Conservation (phyloP, 2,329 filamentous ascomycete species). For the Pseudopyricularia cyperi region DNA sequence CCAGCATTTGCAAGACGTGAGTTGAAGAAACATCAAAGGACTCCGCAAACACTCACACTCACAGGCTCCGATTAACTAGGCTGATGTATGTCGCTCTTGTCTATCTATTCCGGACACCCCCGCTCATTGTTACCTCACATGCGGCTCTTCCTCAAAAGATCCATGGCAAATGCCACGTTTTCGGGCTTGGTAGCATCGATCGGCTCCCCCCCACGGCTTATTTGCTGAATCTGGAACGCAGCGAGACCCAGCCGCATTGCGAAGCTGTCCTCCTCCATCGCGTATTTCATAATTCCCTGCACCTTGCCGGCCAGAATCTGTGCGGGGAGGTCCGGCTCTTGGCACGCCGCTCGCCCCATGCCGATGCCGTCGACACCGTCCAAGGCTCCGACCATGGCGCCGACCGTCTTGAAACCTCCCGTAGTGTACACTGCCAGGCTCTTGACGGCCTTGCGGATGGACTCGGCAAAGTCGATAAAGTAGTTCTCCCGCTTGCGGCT, state of each 20-base stretch:
- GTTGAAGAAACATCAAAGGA: no score
- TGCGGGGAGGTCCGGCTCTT: slow-evolving; percentile 18
- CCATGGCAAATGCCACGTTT: background rate
- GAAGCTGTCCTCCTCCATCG: background rate
- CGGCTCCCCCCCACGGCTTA: background rate
- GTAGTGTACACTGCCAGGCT: slow-evolving; percentile 47
- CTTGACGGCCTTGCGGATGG: slow-evolving; percentile 20
- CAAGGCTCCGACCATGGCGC: slow-evolving; percentile 45
- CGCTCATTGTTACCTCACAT: no score
- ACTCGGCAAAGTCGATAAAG: slow-evolving; percentile 47
- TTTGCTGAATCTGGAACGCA: background rate
- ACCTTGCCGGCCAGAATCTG: slow-evolving; percentile 15
- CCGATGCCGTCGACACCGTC: slow-evolving; percentile 46
- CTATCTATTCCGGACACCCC: no score
- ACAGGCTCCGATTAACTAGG: no score
- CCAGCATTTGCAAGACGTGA: no score
- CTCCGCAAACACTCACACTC: no score
- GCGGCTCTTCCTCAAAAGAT: background rate
- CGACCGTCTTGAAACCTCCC: slow-evolving; percentile 40
- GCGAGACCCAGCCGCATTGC: background rate
- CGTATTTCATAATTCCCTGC: slow-evolving; percentile 1
- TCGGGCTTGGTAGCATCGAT: slow-evolving; percentile 1
- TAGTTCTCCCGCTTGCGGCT: slow-evolving; percentile 44
- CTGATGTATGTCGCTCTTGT: no score
- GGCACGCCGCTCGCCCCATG: slow-evolving; percentile 25